Conservation (phyloP, 2,329 filamentous ascomycete genomes). For the Epichloe gansuensis region DNA sequence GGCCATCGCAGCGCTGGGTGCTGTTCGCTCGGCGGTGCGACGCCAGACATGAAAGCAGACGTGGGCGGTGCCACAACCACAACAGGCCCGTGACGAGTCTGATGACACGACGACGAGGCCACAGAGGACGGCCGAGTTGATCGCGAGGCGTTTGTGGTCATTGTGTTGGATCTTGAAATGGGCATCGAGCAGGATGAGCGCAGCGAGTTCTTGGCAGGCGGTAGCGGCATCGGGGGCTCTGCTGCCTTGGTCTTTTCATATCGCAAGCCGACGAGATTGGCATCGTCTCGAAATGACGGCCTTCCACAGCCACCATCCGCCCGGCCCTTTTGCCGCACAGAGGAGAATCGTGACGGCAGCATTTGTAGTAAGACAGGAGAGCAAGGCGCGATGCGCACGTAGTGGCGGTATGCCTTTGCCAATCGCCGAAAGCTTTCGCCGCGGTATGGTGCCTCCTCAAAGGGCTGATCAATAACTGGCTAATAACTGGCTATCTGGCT, state of each 20-base stretch:
- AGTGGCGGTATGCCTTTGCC: too few species aligned
- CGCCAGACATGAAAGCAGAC: slow-evolving; percentile 14
- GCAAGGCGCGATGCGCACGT: neutral
- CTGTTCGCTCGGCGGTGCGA: slow-evolving; percentile 35
- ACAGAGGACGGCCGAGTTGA: slow-evolving; percentile 4
- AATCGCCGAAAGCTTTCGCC: too few species aligned
- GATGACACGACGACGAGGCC: slow-evolving; percentile 12
- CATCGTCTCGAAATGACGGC: slow-evolving; percentile 32
- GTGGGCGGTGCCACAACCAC: slow-evolving; percentile 16
- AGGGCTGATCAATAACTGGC: too few species aligned
- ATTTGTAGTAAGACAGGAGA: slow-evolving; percentile 8
- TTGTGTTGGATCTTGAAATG: slow-evolving; percentile 12
- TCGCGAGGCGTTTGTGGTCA: slow-evolving; percentile 5
- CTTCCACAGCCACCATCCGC: slow-evolving; percentile 17
- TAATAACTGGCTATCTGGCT: too few species aligned
- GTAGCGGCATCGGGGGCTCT: slow-evolving; percentile 42
- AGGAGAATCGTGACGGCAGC: slow-evolving; percentile 29
- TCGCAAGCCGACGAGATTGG: slow-evolving; percentile 38
- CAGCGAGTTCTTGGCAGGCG: slow-evolving; percentile 23
- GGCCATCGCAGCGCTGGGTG: slow-evolving; percentile 36
- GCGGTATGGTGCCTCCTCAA: too few species aligned
- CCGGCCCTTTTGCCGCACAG: slow-evolving; percentile 29
- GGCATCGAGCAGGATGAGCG: slow-evolving; percentile 8
- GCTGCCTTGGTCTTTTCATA: slow-evolving; percentile 49
- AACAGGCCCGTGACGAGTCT: slow-evolving; percentile 16